Evolutionary conservation across 2,329 filamentous ascomycete species (phyloP), one percentile per base, ranked within the genome.

Genomic region (Calonectria pauciramosa): DNA sequence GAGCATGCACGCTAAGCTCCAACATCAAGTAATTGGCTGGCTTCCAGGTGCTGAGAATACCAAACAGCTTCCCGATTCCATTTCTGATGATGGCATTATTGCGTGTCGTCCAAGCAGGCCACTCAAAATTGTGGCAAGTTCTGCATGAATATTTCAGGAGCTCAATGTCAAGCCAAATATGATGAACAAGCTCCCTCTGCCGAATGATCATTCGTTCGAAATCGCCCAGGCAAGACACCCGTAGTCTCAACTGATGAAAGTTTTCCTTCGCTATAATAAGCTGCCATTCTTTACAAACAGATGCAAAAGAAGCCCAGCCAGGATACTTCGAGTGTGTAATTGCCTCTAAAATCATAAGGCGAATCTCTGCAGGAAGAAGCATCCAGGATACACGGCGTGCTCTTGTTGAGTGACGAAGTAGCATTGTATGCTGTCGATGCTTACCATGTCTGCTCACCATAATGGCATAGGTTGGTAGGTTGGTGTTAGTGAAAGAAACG

Each of bases 251-350:
- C 70, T 77, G 76, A 69, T 60, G 47, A 65, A 85, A 84, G 54
- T 80, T 85, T 60, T 20, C 20, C 9, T 75, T 81, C 74, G 83
- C 82, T 34, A 85, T 65, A 69, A 81, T 64, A 51, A 60, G 11
- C 71, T 83, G 82, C 83, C 82, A 86, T 80, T 85, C 83, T 79
- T 70, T 84, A 79, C 82, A 85, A 10, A 85, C 82, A 52, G 82
- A 81, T 30, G 83, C 82, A 68, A 80, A 75, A 63, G 80, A 82
- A 73, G 80, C 79, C 83, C 82, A 85, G 68, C 83, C 81, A 41
- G 75, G 75, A 74, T 81, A 44, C 76, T 81, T 85, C 59, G 82
- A 76, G 47, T 68, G 30, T 73, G 78, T 28, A 65, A 84, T 78
- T 71, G 30, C 56, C 56, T 76, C 73, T 63, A 85, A 73, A 70